Evolutionary conservation across 2,329 filamentous ascomycete genomes (phyloP), one percentile per base, ranked within the genome.

Genomic region (Nothophaeocryptopus gaeumannii): DNA sequence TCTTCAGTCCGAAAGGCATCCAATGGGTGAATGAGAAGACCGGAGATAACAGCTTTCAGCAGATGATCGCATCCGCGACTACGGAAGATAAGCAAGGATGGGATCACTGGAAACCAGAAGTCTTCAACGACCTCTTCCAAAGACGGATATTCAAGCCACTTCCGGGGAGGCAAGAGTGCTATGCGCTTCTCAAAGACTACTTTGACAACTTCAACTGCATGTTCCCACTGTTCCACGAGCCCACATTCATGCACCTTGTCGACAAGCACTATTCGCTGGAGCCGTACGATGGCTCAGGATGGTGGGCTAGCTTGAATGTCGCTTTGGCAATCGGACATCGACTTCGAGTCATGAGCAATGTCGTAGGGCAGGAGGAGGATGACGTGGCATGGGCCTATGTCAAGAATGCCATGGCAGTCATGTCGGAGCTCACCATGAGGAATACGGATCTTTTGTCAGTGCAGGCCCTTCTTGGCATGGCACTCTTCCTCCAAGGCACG

Each of bases 161-260:
- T 30, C 93, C 93, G 2, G 78, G 88, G 0, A 95, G 95, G 69
- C 78, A 84, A n/a, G 91, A 96, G 71, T 89, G 90, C 0, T 70
- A 95, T 54, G 95, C 89, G 1, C 74, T 97, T 33, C 81, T 96
- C 53, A 89, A 87, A 69, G 93, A 99, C 69, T 99, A 86, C 65
- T 99, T 99, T 60, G 89, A 95, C 64, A 96, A 96, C 72, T 97
- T 99, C 78, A 99, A 99, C 74, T 93, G 89, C 81, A 92, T 97
- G 81, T 96, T 97, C 66, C 93, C 93, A 5, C 77, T 99, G 3
- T 99, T 96, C 65, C 93, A 99, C 69, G 91, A 96, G 68, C 91
- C 92, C 1, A 97, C 93, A 0, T 99, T 99, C 66, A 97, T 97
- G 89, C 91, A 96, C 66, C 77, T 97, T 5, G 90, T 96, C 30